Base-by-base conservation (phyloP, 768 basidiomycete genomes). In the Boletus barrowsii region DNA sequence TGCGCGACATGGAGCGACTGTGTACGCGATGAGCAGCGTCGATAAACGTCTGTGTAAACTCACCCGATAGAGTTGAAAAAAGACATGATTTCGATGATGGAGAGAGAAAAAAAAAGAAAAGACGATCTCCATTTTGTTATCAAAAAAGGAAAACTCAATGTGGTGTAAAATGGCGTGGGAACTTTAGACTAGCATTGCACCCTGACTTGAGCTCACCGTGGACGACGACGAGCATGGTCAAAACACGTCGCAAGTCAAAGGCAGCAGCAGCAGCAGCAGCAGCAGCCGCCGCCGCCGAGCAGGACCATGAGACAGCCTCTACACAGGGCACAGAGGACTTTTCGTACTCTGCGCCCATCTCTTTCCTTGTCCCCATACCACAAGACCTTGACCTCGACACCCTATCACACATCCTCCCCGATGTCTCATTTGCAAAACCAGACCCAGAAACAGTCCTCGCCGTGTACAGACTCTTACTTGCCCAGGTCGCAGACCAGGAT, bases 21-120 rank as follows among this genome's bases (percentile, higher is more conserved):
- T 43, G 7, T 29, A 29, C 39, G 47, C 22, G 37, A n/a, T 63
- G 42, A 66, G 43, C 47, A 41, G 36, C 15, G 37, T 18, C 40
- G 18, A 51, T 33, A 58, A 17, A 26, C 3, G 26, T 30, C 10
- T n/a, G 24, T 20, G 1, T 35, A 35, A 39, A 39, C 83, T 50
- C 57, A 90, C 88, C 88, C 85, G 48, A 90, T 81, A 29, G 86
- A 84, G 66, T 90, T 90, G 75, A 90, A 90, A 73, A 90, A 90
- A 32, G 88, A 90, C 88, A 90, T 90, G 45, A 1, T 8, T 32
- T 37, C 3, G 15, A 17, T n/a, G 14, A 7, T 36, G 35, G 35
- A 5, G 6, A 29, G 4, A 6, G 10, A 11, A 10, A 48, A 18
- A n/a, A 39, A 15, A 17, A 37, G 3, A 14, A 15, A 33, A 39